Base-by-base conservation (phyloP, 257 asterid species). In the Apocynum venetum region DNA sequence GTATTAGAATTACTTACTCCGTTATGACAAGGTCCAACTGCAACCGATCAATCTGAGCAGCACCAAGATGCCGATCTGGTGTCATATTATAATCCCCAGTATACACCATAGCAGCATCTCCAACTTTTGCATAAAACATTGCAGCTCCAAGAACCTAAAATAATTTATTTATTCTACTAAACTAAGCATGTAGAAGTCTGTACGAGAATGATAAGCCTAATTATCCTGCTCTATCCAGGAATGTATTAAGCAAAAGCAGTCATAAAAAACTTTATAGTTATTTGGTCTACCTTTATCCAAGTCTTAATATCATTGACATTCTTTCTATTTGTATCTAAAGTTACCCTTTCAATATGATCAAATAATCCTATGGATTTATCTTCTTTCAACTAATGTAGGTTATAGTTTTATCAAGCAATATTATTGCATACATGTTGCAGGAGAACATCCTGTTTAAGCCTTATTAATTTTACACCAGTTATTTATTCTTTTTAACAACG, bases 1-100 rank as follows among this genome's bases (percentile, higher is more conserved):
- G n/a, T 41, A 40, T 17, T 65, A 14, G 17, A 41, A 67, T 52
- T 38, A 53, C 90, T 84, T 85, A 93, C 98, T 94, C 98, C 14
- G 98, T 86, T 85, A 94, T 91, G 75, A 94, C 94, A 74, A 92
- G 96, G 83, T 94, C 98, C 83, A 94, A 84, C 79, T 82, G 93
- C 71, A 94, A 80, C 61, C 87, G 86, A 80, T 94, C 98, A 80
- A 92, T 92, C 86, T 91, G 96, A 83, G 98, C 98, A 76, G 98
- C 97, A 76, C 98, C 98, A 80, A 94, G 97, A 90, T 92, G 98
- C 80, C 96, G 88, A 83, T 92, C 98, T 43, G 98, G 89, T 61
- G 92, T 90, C 98, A 92, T 94, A 70, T 94, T 94, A 83, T 94
- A 94, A 78, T 94, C 98, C 41, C 98, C 98, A 51, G 98, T 94